These are phyloP conservation scores for Ustilago nuda DNA, from an alignment of 1,284 basidiomycete species.

Conservation along the genomic window DNA sequence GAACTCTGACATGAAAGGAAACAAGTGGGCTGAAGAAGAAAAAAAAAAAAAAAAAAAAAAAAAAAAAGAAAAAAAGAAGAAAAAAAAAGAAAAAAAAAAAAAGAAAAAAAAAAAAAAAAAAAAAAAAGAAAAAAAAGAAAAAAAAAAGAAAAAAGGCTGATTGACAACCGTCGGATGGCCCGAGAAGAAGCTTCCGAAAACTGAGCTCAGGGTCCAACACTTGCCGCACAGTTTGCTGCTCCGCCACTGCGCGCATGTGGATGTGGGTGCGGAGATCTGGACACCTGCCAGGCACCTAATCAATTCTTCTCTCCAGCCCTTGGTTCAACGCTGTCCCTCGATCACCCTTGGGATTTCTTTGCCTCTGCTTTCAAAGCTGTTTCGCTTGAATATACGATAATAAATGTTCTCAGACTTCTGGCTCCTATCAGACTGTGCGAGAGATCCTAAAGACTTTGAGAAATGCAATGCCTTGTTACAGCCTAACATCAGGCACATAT, in stretches of 20 bases:
- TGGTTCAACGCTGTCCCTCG: neutral
- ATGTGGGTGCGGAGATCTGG: neutral
- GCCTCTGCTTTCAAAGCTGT: neutral
- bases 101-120: no score
- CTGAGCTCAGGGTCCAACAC: conserved; percentile 11
- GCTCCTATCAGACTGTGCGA: neutral
- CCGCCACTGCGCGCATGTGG: neutral
- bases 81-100: no score
- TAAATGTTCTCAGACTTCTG: no score
- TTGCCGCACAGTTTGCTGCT: neutral
- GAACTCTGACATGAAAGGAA: neutral
- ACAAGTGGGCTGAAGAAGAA: neutral
- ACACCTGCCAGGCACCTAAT: neutral
- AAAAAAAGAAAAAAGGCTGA: neutral
- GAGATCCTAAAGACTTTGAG: neutral
- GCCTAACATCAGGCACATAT: neutral
- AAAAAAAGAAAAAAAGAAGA: no score
- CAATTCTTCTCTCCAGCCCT: neutral
- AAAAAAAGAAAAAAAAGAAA: no score
- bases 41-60: no score
- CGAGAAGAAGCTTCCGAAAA: conserved; percentile 10
- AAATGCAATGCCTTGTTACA: neutral
- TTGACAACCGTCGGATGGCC: neutral
- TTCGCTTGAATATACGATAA: no score
- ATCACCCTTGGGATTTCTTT: neutral